Evolutionary conservation across 2,329 filamentous ascomycete species (phyloP), one percentile per base, ranked within the genome.

Genomic region (Coniella vitis): DNA sequence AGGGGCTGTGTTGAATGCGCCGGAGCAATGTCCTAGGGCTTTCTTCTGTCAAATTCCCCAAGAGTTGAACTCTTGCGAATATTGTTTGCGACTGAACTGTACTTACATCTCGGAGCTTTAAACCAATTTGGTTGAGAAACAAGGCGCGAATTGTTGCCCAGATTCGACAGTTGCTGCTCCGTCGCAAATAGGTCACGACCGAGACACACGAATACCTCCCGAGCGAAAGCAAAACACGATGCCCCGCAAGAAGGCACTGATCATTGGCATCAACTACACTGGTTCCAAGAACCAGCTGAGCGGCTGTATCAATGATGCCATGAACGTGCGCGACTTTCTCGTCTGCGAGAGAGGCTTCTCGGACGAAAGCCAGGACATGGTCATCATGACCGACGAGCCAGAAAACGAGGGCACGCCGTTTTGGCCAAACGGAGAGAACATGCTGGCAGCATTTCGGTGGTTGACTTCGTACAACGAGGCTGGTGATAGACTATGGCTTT

Each of bases 181-280:
- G n/a, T n/a, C n/a, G n/a, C n/a, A n/a, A n/a, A n/a, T 10, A 29
- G 10, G 10, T 5, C 25, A 29, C 25, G 25, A 29, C 10, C 25
- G 25, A 29, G 10, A 10, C 25, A 5, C 25, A 29, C 25, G 25
- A 29, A 29, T 5, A 29, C 25, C 25, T 29, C 25, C 25, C 25
- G 10, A 29, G 5, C 10, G 25, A 29, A 5, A 29, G n/a, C 22
- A 46, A 10, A 7, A 13, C 39, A 47, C 32, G 36, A 62, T 62
- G 60, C 32, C 49, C 29, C 61, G 61, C 47, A 65, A 59, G 54
- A 66, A 65, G 47, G 62, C 64, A 31, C 58, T 65, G 44, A 54
- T 66, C 45, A 65, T 65, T 42, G 78, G 78, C 44, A 80, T 81
- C 67, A 82, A 82, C 65, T 82, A 81, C 64, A 75, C 76, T 54